Conservation (phyloP, 192 early-diverging fungal species). For the Phlyctochytrium arcticum region DNA sequence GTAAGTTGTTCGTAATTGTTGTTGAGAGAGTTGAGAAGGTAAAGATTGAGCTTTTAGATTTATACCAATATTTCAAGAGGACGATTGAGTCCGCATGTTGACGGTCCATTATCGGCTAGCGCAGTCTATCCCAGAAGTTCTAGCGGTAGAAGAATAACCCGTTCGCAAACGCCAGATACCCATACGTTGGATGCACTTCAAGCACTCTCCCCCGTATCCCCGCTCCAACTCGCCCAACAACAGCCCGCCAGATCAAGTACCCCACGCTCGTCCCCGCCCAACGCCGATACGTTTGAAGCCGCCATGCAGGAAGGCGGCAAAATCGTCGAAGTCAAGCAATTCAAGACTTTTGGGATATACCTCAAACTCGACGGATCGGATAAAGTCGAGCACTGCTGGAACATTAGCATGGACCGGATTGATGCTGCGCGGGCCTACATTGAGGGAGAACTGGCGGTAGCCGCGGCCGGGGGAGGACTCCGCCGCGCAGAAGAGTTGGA, state of each 20-base stretch:
- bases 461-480: no score
- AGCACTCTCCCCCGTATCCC: no score
- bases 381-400: background rate
- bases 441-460: no score
- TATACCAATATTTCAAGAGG: constrained; percentile 1
- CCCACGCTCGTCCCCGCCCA: background rate
- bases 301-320: background rate
- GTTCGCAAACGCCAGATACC: no score
- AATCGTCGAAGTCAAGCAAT: constrained; percentile 7
- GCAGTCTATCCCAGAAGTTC: no score
- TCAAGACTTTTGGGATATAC: background rate
- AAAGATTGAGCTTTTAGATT: background rate
- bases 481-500: no score
- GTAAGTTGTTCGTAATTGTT: background rate
- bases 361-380: background rate
- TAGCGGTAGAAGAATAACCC: no score
- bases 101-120: no score
- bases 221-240: background rate
- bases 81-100: background rate
- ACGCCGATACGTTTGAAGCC: background rate
- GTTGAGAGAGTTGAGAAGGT: background rate
- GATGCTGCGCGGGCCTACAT: background rate
- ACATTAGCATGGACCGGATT: background rate
- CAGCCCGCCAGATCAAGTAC: background rate
- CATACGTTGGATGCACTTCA: no score